Conservation (phyloP, 2,329 filamentous ascomycete species). For the Cylindrodendrum hubeiense region DNA sequence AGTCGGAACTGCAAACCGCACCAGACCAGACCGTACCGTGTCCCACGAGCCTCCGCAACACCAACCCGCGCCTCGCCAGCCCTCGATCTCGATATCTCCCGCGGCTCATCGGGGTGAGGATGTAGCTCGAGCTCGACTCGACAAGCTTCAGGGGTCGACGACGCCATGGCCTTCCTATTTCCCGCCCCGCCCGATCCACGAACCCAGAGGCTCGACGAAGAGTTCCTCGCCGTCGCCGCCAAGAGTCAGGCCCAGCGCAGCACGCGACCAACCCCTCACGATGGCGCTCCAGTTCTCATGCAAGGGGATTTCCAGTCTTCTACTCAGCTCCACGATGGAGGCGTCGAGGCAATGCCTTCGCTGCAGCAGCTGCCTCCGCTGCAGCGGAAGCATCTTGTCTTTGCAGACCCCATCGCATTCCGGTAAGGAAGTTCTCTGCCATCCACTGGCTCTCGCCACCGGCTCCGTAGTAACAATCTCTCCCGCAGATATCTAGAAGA, state of each 20-base stretch:
- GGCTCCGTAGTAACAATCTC: slow-evolving; percentile 23
- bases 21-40: slow-evolving; percentile 8
- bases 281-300: slow-evolving; percentile 33
- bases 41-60: not conserved
- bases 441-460: not conserved
- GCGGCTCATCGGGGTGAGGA: slow-evolving; percentile 34
- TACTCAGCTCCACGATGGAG: slow-evolving; percentile 28
- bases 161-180: slow-evolving; percentile 56
- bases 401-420: slow-evolving; percentile 70
- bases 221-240: slow-evolving; percentile 32
- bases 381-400: slow-evolving; percentile 62
- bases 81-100: slow-evolving; percentile 28
- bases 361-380: slow-evolving; percentile 22
- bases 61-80: slow-evolving; percentile 20
- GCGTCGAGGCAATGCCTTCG: slow-evolving; percentile 23
- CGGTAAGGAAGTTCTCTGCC: slow-evolving; percentile 53
- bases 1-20: slow-evolving; percentile 31
- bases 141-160: slow-evolving; percentile 42
- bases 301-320: slow-evolving; percentile 33
- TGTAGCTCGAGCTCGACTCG: slow-evolving; percentile 39
- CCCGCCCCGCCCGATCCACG: slow-evolving; percentile 48
- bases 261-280: slow-evolving; percentile 37
- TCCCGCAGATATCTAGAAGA: slow-evolving; percentile 80
- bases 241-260: slow-evolving; percentile 38
- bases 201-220: slow-evolving; percentile 45